Evolutionary conservation across 805 yeast species (phyloP).

Genomic region (Hanseniaspora guilliermondii): DNA sequence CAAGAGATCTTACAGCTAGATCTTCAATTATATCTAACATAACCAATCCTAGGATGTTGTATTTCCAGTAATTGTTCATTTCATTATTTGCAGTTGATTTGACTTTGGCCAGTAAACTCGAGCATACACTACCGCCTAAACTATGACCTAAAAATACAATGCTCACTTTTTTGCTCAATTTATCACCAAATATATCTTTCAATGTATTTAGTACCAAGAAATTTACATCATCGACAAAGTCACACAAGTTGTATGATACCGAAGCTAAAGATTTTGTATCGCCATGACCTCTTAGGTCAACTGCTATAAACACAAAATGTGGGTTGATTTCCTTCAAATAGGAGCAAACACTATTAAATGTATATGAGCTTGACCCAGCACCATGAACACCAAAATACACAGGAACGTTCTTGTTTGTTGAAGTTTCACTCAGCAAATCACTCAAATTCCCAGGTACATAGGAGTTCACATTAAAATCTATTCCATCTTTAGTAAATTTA

Average conservation of each 20-base stretch:
- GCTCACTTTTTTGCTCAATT: constrained; percentile 18
- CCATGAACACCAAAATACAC: constrained; percentile 80
- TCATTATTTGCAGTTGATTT: constrained; percentile 1
- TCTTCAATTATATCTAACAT: constrained; percentile 92
- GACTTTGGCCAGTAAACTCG: constrained; percentile 35
- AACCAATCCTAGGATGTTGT: constrained; percentile 48
- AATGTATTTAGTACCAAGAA: constrained; percentile 36
- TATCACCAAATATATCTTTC: constrained; percentile 6
- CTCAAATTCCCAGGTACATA: constrained; percentile 22
- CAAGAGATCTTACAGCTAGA: constrained; percentile 62
- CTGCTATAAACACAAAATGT: constrained; percentile 31
- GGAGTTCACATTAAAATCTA: constrained; percentile 43
- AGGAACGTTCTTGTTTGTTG: constrained; percentile 21
- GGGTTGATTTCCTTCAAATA: constrained; percentile 27
- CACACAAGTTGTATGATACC: constrained; percentile 34
- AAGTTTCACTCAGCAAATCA: not conserved
- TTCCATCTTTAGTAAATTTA: not conserved
- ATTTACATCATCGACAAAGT: constrained; percentile 47
- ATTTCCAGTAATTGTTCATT: constrained; percentile 13
- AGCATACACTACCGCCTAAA: constrained; percentile 76
- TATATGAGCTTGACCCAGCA: constrained; percentile 78
- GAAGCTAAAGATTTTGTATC: constrained; percentile 26
- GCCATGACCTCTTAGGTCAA: constrained; percentile 85
- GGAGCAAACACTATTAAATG: constrained; percentile 50
- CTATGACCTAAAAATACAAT: constrained; percentile 75